Evolutionary conservation across 2,329 filamentous ascomycete genomes (phyloP), one percentile per base, ranked within the genome.

Genomic region (Aspergillus arachidicola): DNA sequence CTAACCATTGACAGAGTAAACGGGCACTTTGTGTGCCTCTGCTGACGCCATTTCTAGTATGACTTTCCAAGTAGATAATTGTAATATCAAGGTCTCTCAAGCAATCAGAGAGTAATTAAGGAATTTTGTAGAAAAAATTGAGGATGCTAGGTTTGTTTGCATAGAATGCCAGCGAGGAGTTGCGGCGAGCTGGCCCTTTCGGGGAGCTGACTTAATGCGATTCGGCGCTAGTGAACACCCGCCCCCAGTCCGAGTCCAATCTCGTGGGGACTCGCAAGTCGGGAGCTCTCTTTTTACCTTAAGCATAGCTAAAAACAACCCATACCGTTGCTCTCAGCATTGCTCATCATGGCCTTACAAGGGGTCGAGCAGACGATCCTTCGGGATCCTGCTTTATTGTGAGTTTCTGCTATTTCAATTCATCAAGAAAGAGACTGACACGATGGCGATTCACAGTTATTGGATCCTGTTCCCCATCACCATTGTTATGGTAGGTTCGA

Each of bases 401-500:
- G 84, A 76, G 92, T 68, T 59, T 80, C 59, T 53, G 16, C 54
- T 41, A 16, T 38, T 28, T 14, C 16, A 41, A 34, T 54, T 36
- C 32, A 30, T 57, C 58, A 32, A 55, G 60, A 60, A 41, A 38
- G 56, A 46, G 53, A 58, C 71, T 71, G 57, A 70, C 61, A 21
- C 60, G 23, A 41, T n/a, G 16, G 43, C 28, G 21, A 26, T 56
- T 32, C 50, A 69, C 69, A 99, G 95, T 83, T 98, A 97, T 85
- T 99, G 95, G 95, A 99, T 99, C 80, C 86, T 99, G 64, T 90
- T 97, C 67, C 95, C 95, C 66, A 99, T 99, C 79, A 97, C 94
- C 54, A 86, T 97, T 72, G 95, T 99, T 76, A 99, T 99, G 96
- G 90, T 92, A 82, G 61, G 75, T 45, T 54, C 54, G 51, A 34